phyloP scores from a whole-genome alignment of 108 stramenopile genomes.

The Nitzschia sp. region DNA sequence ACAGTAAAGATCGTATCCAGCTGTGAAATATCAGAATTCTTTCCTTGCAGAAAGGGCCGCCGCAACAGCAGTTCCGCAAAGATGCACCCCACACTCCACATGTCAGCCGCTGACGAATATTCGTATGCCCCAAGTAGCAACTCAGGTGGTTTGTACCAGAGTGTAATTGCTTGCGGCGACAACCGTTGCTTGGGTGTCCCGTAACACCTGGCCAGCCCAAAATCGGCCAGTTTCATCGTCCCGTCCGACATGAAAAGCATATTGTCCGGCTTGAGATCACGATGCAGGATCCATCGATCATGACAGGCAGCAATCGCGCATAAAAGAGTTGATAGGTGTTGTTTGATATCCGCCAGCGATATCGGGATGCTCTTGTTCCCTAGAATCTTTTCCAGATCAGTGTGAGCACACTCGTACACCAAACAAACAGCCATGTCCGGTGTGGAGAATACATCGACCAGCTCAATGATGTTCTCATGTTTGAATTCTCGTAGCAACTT shows the following conservation, averaged over 20 bases:
- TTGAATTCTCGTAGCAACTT: conserved; percentile 92
- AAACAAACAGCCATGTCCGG: conserved; percentile 82
- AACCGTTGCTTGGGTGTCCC: conserved; percentile 84
- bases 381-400: conserved; percentile 89
- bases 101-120: conserved; percentile 91
- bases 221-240: conserved; percentile 90
- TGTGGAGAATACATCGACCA: conserved; percentile 87
- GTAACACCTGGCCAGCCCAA: conserved; percentile 86
- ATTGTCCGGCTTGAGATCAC: conserved; percentile 88
- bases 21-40: conserved; percentile 79
- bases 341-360: conserved; percentile 84
- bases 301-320: conserved; percentile 82
- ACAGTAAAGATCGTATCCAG: conserved; percentile 88
- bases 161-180: conserved; percentile 90
- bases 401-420: conserved; percentile 90
- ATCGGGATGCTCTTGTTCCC: conserved; percentile 78
- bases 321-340: conserved; percentile 71
- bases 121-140: conserved; percentile 88
- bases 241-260: conserved; percentile 63
- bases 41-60: conserved; percentile 87
- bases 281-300: conserved; percentile 86
- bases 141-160: conserved; percentile 97
- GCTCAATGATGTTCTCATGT: conserved; percentile 91
- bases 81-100: conserved; percentile 96
- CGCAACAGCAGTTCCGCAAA: conserved; percentile 91